Evolutionary conservation across 257 asterid species (phyloP).

Genomic region (Primulina huaijiensis): DNA sequence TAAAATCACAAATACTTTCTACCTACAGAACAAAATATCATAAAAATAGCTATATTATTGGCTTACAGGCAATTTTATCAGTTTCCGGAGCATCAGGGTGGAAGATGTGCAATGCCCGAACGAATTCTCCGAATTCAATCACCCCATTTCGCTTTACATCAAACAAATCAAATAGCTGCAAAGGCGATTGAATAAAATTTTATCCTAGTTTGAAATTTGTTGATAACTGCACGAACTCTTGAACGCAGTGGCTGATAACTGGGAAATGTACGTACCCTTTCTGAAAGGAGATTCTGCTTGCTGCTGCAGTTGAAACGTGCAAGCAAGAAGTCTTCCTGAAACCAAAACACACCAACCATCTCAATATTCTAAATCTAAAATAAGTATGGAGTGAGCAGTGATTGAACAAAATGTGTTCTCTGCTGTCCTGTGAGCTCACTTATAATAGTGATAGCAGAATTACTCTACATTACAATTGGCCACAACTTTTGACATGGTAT

Average conservation of each 20-base stretch:
- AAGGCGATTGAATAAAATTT: not conserved
- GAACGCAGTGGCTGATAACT: conserved; percentile 8
- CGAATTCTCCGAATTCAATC: conserved; percentile 75
- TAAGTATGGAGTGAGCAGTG: not conserved
- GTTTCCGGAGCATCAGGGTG: conserved; percentile 51
- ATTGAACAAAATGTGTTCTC: not conserved
- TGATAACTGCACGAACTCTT: not conserved
- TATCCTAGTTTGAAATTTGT: not conserved
- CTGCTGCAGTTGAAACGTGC: conserved; percentile 59
- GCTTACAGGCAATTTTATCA: conserved; percentile 51
- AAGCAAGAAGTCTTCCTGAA: conserved; percentile 84
- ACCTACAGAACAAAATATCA: not conserved
- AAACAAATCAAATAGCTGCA: conserved; percentile 72
- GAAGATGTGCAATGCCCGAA: conserved; percentile 60
- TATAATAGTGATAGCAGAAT: not conserved
- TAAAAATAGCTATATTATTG: not conserved
- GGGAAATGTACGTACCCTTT: conserved; percentile 47
- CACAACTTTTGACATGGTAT: not conserved
- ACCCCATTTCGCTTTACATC: conserved; percentile 65
- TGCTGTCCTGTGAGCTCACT: not conserved
- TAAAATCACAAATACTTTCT: not conserved
- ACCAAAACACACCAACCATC: conserved; percentile 10
- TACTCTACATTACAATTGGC: not conserved
- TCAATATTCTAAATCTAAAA: not conserved
- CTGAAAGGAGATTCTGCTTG: conserved; percentile 62